Evolutionary conservation across 495 filamentous ascomycete species (phyloP).

Genomic region (Trichoderma orchidacearum): DNA sequence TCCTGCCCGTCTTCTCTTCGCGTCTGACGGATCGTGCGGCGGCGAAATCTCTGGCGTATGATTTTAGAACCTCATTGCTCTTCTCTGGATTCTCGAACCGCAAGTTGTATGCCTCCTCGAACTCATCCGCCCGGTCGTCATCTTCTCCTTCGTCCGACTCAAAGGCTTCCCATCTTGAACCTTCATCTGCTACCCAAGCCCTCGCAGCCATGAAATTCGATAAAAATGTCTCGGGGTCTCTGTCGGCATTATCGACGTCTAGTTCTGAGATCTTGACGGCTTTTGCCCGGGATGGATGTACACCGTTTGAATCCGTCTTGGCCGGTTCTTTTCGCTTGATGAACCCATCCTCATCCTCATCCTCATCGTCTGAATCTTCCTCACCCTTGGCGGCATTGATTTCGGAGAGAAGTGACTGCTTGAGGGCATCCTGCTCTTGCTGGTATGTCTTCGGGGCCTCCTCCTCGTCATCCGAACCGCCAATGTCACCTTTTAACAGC

Average conservation of each 20-base stretch:
- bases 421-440: constrained; percentile 75
- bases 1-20: constrained; percentile 62
- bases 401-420: constrained; percentile 58
- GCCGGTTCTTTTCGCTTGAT: constrained; percentile 34
- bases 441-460: constrained; percentile 53
- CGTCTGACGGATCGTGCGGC: constrained; percentile 69
- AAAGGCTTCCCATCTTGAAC: constrained; percentile 53
- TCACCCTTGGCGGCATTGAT: constrained; percentile 52
- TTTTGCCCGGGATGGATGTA: constrained; percentile 32
- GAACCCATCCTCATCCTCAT: constrained; percentile 60
- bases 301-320: constrained; percentile 12
- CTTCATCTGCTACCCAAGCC: constrained; percentile 64
- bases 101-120: constrained; percentile 91
- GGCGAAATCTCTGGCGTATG: constrained; percentile 75
- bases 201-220: constrained; percentile 80
- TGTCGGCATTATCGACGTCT: constrained; percentile 68
- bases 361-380: constrained; percentile 36
- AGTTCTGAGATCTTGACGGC: constrained; percentile 37
- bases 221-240: constrained; percentile 79
- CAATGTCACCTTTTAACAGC: constrained; percentile 48
- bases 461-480: constrained; percentile 39
- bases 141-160: constrained; percentile 87
- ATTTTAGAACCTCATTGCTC: constrained; percentile 69
- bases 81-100: constrained; percentile 85
- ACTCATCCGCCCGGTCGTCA: constrained; percentile 69